A percentile compares a stretch with the other conserved stretches of the same genome.
Conservation (phyloP, 768 basidiomycete genomes). For the Tubosaeta sp. region DNA sequence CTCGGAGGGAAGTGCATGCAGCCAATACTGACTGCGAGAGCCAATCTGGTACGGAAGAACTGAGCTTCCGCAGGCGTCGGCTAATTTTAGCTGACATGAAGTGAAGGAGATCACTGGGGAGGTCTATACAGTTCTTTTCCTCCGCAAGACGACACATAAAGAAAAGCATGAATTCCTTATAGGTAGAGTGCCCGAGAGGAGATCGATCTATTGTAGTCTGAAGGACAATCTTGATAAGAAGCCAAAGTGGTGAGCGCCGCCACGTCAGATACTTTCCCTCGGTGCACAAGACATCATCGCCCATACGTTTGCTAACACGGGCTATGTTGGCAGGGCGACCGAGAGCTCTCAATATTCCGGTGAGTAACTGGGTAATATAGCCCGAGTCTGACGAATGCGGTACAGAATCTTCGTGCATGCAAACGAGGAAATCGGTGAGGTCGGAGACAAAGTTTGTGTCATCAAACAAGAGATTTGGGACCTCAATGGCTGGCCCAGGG, state of each 20-base stretch:
- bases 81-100: neutral
- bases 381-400: constrained; percentile 30
- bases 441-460: constrained; percentile 31
- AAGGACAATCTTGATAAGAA: constrained; percentile 16
- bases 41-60: neutral
- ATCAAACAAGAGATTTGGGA: constrained; percentile 18
- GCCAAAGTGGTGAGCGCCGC: constrained; percentile 36
- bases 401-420: constrained; percentile 30
- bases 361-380: constrained; percentile 44
- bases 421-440: constrained; percentile 36
- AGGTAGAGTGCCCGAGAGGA: constrained; percentile 18
- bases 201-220: constrained; percentile 27
- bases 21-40: constrained; percentile 2
- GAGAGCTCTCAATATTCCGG: constrained; percentile 39
- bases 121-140: constrained; percentile 8
- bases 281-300: constrained; percentile 3
- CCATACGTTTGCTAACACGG: neutral
- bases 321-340: constrained; percentile 10
- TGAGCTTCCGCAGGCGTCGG: neutral
- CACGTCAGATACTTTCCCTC: constrained; percentile 20
- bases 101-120: constrained; percentile 26
- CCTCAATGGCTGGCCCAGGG: constrained; percentile 40
- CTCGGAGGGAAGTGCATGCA: constrained; percentile 22
- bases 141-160: constrained; percentile 30
- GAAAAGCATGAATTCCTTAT: constrained; percentile 49